phyloP scores from a whole-genome alignment of 441 rosid genomes.

The Kokia cookei region DNA sequence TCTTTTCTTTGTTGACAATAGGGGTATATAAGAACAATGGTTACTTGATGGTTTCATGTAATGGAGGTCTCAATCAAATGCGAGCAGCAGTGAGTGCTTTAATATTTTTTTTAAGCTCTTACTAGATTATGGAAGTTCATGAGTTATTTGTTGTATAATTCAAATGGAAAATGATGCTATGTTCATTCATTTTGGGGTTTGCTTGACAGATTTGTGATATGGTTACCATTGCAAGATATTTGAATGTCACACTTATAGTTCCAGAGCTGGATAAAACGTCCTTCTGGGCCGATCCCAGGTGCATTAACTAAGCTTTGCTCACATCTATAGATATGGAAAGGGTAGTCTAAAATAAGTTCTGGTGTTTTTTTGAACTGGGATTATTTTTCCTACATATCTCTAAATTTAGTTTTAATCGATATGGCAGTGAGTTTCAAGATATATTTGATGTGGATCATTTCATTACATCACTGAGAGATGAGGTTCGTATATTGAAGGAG shows the following conservation, averaged over 20 bases:
- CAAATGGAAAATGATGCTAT: neutral
- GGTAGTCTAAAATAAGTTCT: neutral
- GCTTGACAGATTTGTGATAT: conserved; percentile 76
- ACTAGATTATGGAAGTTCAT: neutral
- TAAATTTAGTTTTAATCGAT: neutral
- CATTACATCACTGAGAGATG: conserved; percentile 81
- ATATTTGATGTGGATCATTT: conserved; percentile 94
- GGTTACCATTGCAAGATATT: conserved; percentile 81
- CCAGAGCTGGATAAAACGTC: conserved; percentile 93
- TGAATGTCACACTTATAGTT: conserved; percentile 87
- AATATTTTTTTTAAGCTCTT: neutral
- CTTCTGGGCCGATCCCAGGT: conserved; percentile 97
- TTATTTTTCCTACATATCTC: neutral
- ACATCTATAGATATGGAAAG: neutral
- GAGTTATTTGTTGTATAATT: neutral
- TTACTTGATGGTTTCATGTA: conserved; percentile 94
- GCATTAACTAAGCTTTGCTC: conserved; percentile 9
- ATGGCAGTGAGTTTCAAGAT: conserved; percentile 81
- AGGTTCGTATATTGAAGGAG: conserved; percentile 87
- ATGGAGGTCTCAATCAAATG: conserved; percentile 99
- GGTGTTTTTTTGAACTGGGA: neutral
- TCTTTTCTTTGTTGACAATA: conserved; percentile 17
- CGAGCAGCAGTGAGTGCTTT: conserved; percentile 79
- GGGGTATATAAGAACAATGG: conserved; percentile 97
- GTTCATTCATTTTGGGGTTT: neutral